Conservation (phyloP, 306 rosid species). For the Aeschynomene evenia region DNA sequence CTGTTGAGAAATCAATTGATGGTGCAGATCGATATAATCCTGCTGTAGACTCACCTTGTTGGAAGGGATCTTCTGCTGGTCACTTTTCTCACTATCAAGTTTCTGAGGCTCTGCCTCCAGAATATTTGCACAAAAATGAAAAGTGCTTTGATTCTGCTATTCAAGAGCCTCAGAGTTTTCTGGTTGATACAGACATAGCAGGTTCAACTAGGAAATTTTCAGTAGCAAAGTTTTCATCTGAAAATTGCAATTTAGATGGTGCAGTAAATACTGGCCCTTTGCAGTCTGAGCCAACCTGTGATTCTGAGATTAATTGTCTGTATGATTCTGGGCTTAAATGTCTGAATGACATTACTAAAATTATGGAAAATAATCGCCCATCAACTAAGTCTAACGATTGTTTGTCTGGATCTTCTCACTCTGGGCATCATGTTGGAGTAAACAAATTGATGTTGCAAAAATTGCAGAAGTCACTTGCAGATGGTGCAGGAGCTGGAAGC, state of each 20-base stretch:
- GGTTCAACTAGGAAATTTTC: conserved; percentile 40
- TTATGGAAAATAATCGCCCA: conserved; percentile 24
- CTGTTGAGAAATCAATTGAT: conserved; percentile 53
- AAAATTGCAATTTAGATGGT: conserved; percentile 42
- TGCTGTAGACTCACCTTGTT: conserved; percentile 94
- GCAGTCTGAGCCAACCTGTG: conserved; percentile 36
- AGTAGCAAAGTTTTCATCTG: conserved; percentile 33
- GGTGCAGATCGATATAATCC: conserved; percentile 62
- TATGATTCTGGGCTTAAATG: conserved; percentile 36
- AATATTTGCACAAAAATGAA: conserved; percentile 40
- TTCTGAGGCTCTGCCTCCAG: conserved; percentile 33
- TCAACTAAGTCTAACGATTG: conserved; percentile 37
- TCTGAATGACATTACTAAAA: conserved; percentile 33
- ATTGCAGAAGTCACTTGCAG: conserved; percentile 25
- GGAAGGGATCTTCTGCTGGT: conserved; percentile 75
- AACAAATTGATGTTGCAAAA: conserved; percentile 35
- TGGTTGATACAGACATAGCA: conserved; percentile 33
- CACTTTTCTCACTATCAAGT: conserved; percentile 49
- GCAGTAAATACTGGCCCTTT: conserved; percentile 34
- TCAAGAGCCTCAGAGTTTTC: conserved; percentile 39
- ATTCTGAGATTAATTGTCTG: conserved; percentile 34
- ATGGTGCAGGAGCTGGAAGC: conserved; percentile 30
- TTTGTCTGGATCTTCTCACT: conserved; percentile 34
- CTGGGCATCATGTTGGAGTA: conserved; percentile 37
- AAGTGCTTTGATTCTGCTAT: conserved; percentile 30